phyloP scores from a whole-genome alignment of 306 rosid genomes.

The Acacia melanoxylon region DNA sequence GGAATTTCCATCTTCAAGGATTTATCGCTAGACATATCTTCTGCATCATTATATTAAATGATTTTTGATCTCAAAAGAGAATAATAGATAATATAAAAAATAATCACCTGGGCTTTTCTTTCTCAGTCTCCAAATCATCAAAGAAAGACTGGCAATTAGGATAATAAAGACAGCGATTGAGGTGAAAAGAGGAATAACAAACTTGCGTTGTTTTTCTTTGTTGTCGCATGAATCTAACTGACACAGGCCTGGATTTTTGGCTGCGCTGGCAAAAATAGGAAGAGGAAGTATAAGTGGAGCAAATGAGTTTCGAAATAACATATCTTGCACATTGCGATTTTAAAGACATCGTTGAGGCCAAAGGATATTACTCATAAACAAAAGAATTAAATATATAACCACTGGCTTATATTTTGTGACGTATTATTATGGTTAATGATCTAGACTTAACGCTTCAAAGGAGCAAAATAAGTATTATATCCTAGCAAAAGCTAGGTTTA shows the following conservation, averaged over 20 bases:
- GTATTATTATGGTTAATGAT: no score
- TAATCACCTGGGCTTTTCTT: slow-evolving; percentile 22
- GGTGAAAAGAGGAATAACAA: slow-evolving; percentile 28
- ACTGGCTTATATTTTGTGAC: not conserved
- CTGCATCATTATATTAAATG: not conserved
- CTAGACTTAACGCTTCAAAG: no score
- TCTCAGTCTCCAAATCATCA: slow-evolving; percentile 3
- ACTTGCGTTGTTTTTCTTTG: not conserved
- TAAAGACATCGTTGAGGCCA: not conserved
- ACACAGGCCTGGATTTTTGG: slow-evolving; percentile 31
- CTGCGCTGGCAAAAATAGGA: slow-evolving; percentile 15
- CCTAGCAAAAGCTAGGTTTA: no score
- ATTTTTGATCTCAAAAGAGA: not conserved
- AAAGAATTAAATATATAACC: not conserved
- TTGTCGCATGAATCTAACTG: slow-evolving; percentile 13
- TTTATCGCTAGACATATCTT: not conserved
- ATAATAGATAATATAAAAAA: not conserved
- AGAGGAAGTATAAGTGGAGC: not conserved
- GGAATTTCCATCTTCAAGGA: not conserved
- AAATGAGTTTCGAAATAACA: not conserved
- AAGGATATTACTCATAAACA: not conserved
- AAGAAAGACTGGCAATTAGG: not conserved
- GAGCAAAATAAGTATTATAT: no score
- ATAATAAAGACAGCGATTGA: slow-evolving; percentile 3
- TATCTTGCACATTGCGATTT: not conserved